phyloP scores from a whole-genome alignment of 495 filamentous ascomycete species.

The Choiromyces venosus region DNA sequence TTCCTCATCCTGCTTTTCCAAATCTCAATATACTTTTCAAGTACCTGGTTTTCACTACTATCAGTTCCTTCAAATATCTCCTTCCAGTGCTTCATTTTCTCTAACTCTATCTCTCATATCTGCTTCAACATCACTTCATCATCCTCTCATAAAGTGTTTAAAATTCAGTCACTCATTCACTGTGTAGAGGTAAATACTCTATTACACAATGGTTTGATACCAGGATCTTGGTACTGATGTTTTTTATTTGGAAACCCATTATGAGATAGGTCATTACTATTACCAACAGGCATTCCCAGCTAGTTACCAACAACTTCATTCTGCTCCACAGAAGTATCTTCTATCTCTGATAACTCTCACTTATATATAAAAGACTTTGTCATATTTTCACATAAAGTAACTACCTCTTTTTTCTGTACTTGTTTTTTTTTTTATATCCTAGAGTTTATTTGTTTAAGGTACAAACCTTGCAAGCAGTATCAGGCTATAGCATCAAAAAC shows the following conservation, averaged over 20 bases:
- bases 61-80: background rate
- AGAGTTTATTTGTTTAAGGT: too few species aligned
- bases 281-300: too few species aligned
- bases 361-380: background rate
- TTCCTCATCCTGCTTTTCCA: background rate
- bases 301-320: background rate
- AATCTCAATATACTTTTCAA: background rate
- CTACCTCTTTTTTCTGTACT: background rate
- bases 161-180: background rate
- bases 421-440: too few species aligned
- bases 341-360: background rate
- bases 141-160: background rate
- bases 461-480: too few species aligned
- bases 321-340: rapidly evolving
- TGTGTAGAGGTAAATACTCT: background rate
- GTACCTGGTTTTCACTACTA: background rate
- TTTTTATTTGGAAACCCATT: background rate
- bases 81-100: background rate
- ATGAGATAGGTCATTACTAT: background rate
- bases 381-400: background rate
- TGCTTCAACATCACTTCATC: background rate
- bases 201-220: background rate
- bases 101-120: background rate
- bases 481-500: too few species aligned
- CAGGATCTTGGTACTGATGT: background rate